Evolutionary conservation across 495 filamentous ascomycete species (phyloP).

Genomic region (Penicillium turbatum): DNA sequence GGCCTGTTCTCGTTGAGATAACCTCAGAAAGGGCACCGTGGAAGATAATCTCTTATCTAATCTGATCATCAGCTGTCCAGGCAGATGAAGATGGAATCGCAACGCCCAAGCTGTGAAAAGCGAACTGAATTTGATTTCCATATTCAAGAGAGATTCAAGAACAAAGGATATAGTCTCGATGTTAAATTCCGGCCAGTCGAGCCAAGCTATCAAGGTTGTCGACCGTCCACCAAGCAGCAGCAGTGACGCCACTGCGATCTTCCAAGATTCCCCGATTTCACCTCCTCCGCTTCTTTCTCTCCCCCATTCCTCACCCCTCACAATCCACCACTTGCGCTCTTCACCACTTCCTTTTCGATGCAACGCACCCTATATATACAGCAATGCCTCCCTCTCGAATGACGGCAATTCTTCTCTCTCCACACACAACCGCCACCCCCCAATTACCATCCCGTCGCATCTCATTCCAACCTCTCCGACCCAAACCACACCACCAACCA

Average conservation of each 20-base stretch:
- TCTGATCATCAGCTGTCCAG: slow-evolving; percentile 23
- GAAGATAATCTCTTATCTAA: slow-evolving; percentile 19
- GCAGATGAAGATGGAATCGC: neutral
- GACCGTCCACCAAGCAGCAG: neutral
- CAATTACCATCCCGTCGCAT: slow-evolving; percentile 2
- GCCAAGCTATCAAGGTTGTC: neutral
- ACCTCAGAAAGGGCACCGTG: neutral
- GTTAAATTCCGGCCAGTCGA: too few species aligned
- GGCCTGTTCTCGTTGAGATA: too few species aligned
- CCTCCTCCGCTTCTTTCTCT: neutral
- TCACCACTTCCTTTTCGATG: neutral
- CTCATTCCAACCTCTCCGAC: slow-evolving; percentile 5
- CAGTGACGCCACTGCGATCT: slow-evolving; percentile 19
- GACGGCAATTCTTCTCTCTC: slow-evolving; percentile 3
- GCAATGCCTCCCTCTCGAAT: slow-evolving; percentile 19
- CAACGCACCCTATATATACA: neutral
- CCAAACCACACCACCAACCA: slow-evolving; percentile 10
- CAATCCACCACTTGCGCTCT: neutral
- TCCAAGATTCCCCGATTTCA: slow-evolving; percentile 9
- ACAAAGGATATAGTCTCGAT: too few species aligned
- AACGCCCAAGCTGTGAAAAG: neutral
- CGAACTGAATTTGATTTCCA: too few species aligned
- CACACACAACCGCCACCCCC: neutral
- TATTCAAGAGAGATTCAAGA: neutral
- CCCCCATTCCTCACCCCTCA: neutral